Evolutionary conservation across 2,329 filamentous ascomycete species (phyloP), one percentile per base, ranked within the genome.

Genomic region (Coniochaeta sp.): DNA sequence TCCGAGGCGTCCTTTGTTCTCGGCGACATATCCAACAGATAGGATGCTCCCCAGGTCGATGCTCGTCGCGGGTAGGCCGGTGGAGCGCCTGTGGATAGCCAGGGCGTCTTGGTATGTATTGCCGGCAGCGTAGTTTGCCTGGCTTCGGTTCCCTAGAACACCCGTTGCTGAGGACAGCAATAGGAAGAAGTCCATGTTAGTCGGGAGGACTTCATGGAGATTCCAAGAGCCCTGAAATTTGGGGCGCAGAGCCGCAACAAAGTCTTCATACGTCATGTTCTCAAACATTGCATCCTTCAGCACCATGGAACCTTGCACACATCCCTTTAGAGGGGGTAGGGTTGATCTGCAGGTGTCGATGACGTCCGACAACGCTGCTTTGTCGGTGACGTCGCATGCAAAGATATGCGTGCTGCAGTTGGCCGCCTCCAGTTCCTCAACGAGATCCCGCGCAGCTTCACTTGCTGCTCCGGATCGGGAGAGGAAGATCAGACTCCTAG

Each of bases 91-190:
- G 36, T 58, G 38, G 2, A n/a, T 3, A 16, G 79, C 79, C 26
- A 83, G 72, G 0, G 79, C 75, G 57, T 83, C 80, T 57, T 80
- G 73, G 64, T 79, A 81, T 56, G 71, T 72, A 64, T 83, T 83
- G 5, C 79, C 82, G 0, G 82, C 81, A 1, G 81, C 79, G 62
- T 86, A 86, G 68, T 84, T 85, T 16, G 81, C 77, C 62, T 86
- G 83, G 0, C 81, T 81, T 6, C 80, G 77, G 63, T 80, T 84
- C 34, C 84, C 83, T 55, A 84, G 81, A 8, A 85, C 72, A 34
- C 81, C 81, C 0, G 81, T 76, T 0, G 81, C 76, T 33, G 81
- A 83, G 24, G 82, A 81, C 16, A 85, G 73, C 36, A 84, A 77
- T 38, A 85, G 65, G 64, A 83, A 82, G 66, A 78, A 75, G 59